A percentile compares a stretch with the other conserved stretches of the same genome.
phyloP scores from a whole-genome alignment of 2,329 filamentous ascomycete species.

The Botryosphaeria dothidea region DNA sequence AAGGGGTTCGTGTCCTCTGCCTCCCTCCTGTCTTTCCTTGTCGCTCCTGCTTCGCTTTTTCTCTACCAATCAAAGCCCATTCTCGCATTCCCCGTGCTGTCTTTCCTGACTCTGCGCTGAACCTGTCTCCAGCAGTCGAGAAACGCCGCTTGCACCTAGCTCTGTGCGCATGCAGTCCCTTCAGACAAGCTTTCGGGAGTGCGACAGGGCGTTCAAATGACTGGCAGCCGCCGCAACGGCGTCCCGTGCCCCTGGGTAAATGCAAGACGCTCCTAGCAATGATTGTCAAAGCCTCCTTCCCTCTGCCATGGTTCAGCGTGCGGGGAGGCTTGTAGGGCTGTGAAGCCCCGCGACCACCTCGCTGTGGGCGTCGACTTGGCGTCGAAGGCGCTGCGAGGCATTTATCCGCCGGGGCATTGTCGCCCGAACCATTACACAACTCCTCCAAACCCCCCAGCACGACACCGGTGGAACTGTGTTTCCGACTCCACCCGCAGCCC shows the following conservation, averaged over 20 bases:
- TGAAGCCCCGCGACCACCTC: not conserved
- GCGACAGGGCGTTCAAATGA: not conserved
- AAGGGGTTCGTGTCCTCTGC: not conserved
- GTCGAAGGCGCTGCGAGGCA: not conserved
- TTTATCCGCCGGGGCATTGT: slow-evolving; percentile 10
- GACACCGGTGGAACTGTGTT: not conserved
- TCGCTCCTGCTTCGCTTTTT: not conserved
- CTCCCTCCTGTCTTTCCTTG: not conserved
- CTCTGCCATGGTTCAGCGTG: not conserved
- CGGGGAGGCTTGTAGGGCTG: slow-evolving; percentile 11
- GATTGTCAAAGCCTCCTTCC: not conserved
- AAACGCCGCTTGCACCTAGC: not conserved
- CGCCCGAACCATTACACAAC: not conserved
- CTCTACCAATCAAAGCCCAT: not conserved
- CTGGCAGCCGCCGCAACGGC: slow-evolving; percentile 7
- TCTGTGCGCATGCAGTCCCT: not conserved
- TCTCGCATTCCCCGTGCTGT: too few species aligned
- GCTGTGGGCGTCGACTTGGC: slow-evolving; percentile 9
- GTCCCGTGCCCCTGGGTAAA: not conserved
- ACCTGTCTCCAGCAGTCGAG: not conserved
- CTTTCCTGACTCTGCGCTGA: not conserved
- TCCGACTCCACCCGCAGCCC: not conserved
- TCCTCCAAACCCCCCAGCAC: not conserved
- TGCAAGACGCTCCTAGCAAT: not conserved
- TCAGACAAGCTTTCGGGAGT: slow-evolving; percentile 13